Evolutionary conservation across 2,329 filamentous ascomycete genomes (phyloP), one percentile per base, ranked within the genome.

Genomic region (Fusarium sp.): DNA sequence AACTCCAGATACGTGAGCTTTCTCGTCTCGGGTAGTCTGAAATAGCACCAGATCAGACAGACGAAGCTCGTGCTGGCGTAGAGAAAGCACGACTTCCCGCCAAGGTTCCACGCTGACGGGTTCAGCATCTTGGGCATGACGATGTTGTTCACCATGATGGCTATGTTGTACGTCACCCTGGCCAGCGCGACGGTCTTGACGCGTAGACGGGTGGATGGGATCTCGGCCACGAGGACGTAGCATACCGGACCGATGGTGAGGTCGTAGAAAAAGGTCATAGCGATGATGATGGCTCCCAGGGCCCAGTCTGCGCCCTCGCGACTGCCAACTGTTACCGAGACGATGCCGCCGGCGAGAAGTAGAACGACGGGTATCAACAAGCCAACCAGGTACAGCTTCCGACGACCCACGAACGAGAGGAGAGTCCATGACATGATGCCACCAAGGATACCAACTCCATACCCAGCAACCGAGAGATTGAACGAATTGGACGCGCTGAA

Each of bases 111-210:
- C 16, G 76, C 76, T 0, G 72, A 70, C 16, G 79, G 79, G 59
- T 80, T 80, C 24, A 77, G 60, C 75, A 79, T 77, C 11, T 77
- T 71, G 4, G 79, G 79, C 54, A 77, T 75, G 9, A 79, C 66
- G 14, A 79, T 67, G 24, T 78, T 77, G 57, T 78, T 80, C 31
- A 79, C 47, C 57, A 80, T 74, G 18, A 68, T 50, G 22, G 67
- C 62, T 16, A 78, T 38, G 37, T 76, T 76, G 35, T 79, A 79
- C 7, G 70, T 63, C 3, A 77, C 80, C 34, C 83, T 78, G 3
- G 80, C 83, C 14, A 85, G 68, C 13, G 84, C 83, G 27, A 85
- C 81, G 0, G 83, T 84, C 66, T 84, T 82, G 8, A 83, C 81
- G 29, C 83, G 79, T 14, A 85, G 76, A 29, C 83, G 82, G 2